These are phyloP conservation scores for Citrus australasica DNA, from an alignment of 345 rosid species.

Conservation along the genomic window DNA sequence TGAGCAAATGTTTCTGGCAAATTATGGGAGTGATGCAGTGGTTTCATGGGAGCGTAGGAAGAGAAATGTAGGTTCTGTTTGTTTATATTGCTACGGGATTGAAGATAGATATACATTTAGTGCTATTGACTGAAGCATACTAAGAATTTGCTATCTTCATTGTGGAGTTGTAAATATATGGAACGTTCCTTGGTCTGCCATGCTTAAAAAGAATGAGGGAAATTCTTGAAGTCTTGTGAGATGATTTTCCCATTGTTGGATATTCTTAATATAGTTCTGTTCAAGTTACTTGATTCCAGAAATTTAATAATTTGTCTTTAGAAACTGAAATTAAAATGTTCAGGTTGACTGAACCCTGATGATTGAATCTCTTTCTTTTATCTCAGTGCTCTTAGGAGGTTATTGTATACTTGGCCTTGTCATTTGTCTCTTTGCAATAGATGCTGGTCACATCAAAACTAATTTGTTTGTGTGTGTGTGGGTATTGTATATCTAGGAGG, in stretches of 20 bases:
- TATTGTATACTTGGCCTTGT: not conserved
- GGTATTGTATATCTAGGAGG: not conserved
- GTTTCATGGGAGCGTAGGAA: not conserved
- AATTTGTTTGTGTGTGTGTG: not conserved
- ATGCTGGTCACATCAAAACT: not conserved
- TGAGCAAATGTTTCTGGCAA: not conserved
- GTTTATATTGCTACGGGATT: not conserved
- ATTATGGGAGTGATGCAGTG: not conserved
- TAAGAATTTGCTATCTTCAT: not conserved
- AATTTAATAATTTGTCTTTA: not conserved
- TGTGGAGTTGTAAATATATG: not conserved
- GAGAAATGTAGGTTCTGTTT: not conserved
- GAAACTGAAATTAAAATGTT: not conserved
- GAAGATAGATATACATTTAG: not conserved
- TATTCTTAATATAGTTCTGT: not conserved
- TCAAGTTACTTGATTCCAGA: constrained; percentile 5
- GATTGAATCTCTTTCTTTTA: not conserved
- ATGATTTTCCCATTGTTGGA: not conserved
- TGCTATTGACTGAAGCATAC: not conserved
- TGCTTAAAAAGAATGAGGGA: not conserved
- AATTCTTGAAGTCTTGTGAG: not conserved
- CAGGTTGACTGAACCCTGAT: not conserved
- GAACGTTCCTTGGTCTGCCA: not conserved
- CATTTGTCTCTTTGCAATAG: not conserved
- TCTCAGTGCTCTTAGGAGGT: not conserved